These are phyloP conservation scores for Echites panduratus DNA, from an alignment of 257 asterid species.

Conservation along the genomic window DNA sequence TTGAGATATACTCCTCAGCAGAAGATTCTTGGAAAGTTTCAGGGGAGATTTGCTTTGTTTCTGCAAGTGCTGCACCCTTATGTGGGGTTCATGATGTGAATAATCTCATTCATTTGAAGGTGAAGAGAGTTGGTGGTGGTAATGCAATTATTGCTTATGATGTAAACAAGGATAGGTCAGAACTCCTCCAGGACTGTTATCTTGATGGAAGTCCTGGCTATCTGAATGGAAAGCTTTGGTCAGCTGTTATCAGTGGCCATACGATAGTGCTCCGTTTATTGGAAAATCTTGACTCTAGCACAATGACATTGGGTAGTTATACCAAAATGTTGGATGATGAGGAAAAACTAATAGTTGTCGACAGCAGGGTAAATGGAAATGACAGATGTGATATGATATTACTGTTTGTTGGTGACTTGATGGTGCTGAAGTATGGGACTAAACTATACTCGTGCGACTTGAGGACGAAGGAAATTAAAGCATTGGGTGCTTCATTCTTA, in stretches of 20 bases:
- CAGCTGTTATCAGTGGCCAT: conserved; percentile 9
- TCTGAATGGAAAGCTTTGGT: conserved; percentile 37
- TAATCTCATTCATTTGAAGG: conserved; percentile 36
- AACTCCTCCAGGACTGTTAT: conserved; percentile 10
- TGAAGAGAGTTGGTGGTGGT: conserved; percentile 9
- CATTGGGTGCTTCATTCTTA: conserved; percentile 4
- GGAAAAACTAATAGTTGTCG: conserved; percentile 12
- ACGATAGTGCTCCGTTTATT: conserved; percentile 1
- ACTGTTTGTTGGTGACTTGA: conserved; percentile 15
- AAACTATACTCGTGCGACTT: conserved; percentile 17
- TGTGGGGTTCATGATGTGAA: conserved; percentile 38
- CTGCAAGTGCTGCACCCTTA: conserved; percentile 9
- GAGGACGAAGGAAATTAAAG: conserved; percentile 22
- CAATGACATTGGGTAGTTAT: conserved; percentile 29
- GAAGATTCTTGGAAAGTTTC: conserved; percentile 44
- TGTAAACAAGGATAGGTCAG: conserved; percentile 39
- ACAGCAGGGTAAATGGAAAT: conserved; percentile 12
- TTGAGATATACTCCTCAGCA: conserved; percentile 43
- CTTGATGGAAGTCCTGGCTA: conserved; percentile 19
- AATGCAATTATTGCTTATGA: conserved; percentile 26
- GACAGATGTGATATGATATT: background rate
- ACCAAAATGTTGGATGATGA: conserved; percentile 21
- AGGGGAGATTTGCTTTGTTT: conserved; percentile 42
- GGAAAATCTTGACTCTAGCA: conserved; percentile 28
- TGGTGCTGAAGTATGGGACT: conserved; percentile 21